Evolutionary conservation across 2,329 filamentous ascomycete species (phyloP).

Genomic region (Leptographium galeiforme): DNA sequence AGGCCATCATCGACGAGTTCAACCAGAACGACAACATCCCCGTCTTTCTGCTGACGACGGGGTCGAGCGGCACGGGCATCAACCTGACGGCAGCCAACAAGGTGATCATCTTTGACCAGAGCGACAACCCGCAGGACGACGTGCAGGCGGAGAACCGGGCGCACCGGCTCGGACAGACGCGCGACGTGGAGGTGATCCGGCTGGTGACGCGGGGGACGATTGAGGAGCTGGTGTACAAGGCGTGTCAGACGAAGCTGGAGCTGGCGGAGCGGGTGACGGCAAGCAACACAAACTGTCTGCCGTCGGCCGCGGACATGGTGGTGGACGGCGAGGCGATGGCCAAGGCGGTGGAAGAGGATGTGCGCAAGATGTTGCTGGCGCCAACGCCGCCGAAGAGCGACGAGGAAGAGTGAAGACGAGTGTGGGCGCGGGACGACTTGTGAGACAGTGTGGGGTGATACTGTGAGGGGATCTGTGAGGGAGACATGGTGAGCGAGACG

Average conservation of each 20-base stretch:
- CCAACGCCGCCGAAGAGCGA: constrained; percentile 7
- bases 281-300: constrained; percentile 12
- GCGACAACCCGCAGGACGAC: constrained; percentile 97
- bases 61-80: constrained; percentile 91
- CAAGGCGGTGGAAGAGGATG: constrained; percentile 28
- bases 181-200: constrained; percentile 80
- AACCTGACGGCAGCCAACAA: constrained; percentile 94
- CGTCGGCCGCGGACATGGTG: constrained; percentile 12
- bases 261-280: constrained; percentile 52
- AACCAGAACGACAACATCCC: constrained; percentile 62
- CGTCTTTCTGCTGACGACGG: constrained; percentile 86
- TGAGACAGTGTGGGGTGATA: too few relatives aligned
- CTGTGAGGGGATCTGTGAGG: too few relatives aligned
- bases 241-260: constrained; percentile 86
- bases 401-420: not conserved
- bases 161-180: constrained; percentile 82
- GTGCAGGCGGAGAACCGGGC: constrained; percentile 97
- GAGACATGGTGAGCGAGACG: too few relatives aligned
- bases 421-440: too few relatives aligned
- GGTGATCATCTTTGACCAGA: constrained; percentile 91
- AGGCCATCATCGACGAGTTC: constrained; percentile 80
- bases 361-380: constrained; percentile 26
- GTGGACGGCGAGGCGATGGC: constrained; percentile 14
- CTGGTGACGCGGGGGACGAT: constrained; percentile 72
- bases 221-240: constrained; percentile 82